Base-by-base conservation (phyloP, 176 grass and related monocot species). In the Dendrocalamus sinicus region DNA sequence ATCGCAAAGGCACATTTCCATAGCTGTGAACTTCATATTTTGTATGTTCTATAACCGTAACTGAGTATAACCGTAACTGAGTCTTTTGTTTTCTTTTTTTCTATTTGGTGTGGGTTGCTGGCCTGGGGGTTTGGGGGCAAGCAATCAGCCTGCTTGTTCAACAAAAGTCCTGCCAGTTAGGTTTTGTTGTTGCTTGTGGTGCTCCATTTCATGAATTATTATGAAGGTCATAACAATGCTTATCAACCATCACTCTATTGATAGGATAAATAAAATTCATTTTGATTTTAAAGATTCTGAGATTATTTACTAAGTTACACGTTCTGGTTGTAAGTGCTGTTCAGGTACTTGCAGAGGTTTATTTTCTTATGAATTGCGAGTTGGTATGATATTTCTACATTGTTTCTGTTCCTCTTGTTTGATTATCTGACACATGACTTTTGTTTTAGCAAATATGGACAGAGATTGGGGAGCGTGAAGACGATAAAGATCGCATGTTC, bases 401-500 rank as follows among this genome's bases (percentile, higher is more conserved):
- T 80, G 50, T 71, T 76, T 57, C 46, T 58, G 4, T 64, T 17
- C 11, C 44, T 77, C 35, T 47, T 79, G 41, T 59, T 73, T 87
- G 35, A 84, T 72, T 48, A 75, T 54, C 73, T 90, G 53, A 79
- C 60, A 69, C 74, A 17, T 58, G 53, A 63, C 47, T 72, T 81
- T 86, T 59, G 39, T 76, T 77, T 67, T 71, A 98, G 96, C 83
- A 88, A 88, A 92, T 96, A 88, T 99, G 93, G 96, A 91, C 81
- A 80, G 96, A 99, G 75, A 96, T 99, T 26, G 96, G 96, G 60
- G 93, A 96, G 82, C 90, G 75, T 5, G 96, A 96, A 71, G 86
- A 94, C 81, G 93, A 99, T 76, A 95, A 94, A 90, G 96, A 99
- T 78, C 85, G 80, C 14, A 96, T 99, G 88, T 73, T 99, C 45